These are phyloP conservation scores for Dendrobium officinale DNA, from an alignment of 106 monocot genomes.

Conservation along the genomic window DNA sequence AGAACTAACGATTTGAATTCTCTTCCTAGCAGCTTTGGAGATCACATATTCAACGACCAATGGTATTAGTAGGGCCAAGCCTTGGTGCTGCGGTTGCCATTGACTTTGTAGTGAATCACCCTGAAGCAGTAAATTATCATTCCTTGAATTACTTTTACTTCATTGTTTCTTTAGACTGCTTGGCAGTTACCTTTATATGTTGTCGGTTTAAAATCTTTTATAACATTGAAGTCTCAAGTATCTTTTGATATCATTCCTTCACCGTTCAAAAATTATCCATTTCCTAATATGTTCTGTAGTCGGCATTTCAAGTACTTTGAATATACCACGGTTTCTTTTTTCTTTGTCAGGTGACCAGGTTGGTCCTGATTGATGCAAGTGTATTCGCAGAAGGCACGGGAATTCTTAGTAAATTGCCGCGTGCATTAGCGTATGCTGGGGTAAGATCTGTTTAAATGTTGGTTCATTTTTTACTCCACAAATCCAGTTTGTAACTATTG, in stretches of 20 bases:
- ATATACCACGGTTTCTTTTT: not conserved
- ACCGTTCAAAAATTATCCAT: not conserved
- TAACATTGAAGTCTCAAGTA: not conserved
- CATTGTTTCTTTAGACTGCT: not conserved
- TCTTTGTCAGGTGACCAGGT: constrained; percentile 41
- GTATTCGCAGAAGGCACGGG: constrained; percentile 74
- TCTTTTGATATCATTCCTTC: not conserved
- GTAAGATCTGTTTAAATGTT: constrained; percentile 31
- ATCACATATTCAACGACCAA: constrained; percentile 66
- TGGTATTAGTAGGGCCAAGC: constrained; percentile 91
- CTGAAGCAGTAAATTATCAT: constrained; percentile 55
- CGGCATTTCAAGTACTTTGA: not conserved
- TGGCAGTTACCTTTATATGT: not conserved
- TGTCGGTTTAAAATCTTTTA: not conserved
- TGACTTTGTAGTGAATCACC: constrained; percentile 69
- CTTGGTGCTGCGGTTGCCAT: constrained; percentile 95
- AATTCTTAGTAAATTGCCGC: constrained; percentile 57
- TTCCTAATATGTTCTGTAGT: not conserved
- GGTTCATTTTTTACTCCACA: not conserved
- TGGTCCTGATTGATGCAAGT: constrained; percentile 81
- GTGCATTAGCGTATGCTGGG: constrained; percentile 70
- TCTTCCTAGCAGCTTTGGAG: constrained; percentile 62
- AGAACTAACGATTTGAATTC: not conserved
- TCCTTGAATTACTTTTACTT: constrained; percentile 5
- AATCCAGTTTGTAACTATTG: not conserved